Conservation (phyloP, 2,329 filamentous ascomycete genomes). For the Arachnopeziza araneosa region DNA sequence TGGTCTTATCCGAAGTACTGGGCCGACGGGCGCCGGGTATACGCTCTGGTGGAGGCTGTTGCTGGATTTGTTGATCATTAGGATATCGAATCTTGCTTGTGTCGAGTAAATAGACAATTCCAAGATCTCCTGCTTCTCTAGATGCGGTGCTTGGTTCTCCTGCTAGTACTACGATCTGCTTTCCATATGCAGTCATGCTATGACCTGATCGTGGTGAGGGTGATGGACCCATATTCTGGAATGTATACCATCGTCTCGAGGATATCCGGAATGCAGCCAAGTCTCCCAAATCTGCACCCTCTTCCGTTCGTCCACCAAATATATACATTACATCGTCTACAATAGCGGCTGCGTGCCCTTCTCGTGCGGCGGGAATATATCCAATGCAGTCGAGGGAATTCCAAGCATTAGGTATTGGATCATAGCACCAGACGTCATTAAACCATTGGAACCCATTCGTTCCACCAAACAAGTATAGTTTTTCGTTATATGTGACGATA, state of each 20-base stretch:
- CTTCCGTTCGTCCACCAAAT: constrained; percentile 91
- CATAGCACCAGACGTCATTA: constrained; percentile 98
- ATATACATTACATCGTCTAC: constrained; percentile 99
- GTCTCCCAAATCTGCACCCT: constrained; percentile 87
- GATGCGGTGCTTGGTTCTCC: constrained; percentile 90
- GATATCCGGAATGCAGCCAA: constrained; percentile 79
- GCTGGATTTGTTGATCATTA: constrained; percentile 53
- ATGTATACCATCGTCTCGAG: constrained; percentile 94
- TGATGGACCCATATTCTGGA: constrained; percentile 98
- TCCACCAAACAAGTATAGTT: constrained; percentile 93
- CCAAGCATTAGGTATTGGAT: constrained; percentile 79
- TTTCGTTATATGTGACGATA: constrained; percentile 86
- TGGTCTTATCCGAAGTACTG: constrained; percentile 38
- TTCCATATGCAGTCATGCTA: constrained; percentile 93
- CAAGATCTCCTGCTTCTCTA: constrained; percentile 75
- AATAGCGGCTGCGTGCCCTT: constrained; percentile 88
- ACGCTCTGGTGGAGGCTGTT: constrained; percentile 36
- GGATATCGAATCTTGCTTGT: constrained; percentile 96
- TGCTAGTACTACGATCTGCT: constrained; percentile 85
- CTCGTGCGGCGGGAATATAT: constrained; percentile 88
- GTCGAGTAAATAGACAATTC: constrained; percentile 85
- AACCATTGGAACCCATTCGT: constrained; percentile 97
- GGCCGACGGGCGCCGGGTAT: constrained; percentile 33
- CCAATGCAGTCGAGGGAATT: constrained; percentile 90
- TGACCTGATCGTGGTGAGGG: constrained; percentile 91